phyloP scores from a whole-genome alignment of 371 early-diverging fungal genomes.

The Dichotomocladium elegans region DNA sequence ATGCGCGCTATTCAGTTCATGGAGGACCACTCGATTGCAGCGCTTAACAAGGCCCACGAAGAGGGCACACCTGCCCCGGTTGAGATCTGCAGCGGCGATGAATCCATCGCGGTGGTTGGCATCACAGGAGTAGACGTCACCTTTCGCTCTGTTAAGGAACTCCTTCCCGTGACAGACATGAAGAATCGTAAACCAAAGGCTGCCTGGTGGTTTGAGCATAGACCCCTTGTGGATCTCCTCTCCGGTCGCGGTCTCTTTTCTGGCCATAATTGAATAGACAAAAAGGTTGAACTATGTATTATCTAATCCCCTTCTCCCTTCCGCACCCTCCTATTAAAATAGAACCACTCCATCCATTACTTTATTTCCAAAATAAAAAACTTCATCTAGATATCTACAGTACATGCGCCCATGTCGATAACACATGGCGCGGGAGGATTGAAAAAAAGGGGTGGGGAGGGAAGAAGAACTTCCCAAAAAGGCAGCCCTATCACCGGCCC shows the following conservation, averaged over 20 bases:
- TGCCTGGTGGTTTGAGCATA: slow-evolving; percentile 80
- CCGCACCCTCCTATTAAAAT: background rate
- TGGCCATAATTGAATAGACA: background rate
- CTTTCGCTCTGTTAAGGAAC: slow-evolving; percentile 67
- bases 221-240: slow-evolving; percentile 40
- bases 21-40: slow-evolving; percentile 36
- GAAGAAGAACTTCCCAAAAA: no score
- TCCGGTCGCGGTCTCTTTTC: slow-evolving; percentile 33
- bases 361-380: background rate
- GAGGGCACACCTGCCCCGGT: slow-evolving; percentile 34
- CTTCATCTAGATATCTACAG: background rate
- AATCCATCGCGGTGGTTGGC: slow-evolving; percentile 81
- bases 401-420: no score
- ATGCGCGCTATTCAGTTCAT: slow-evolving; percentile 63
- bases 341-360: background rate
- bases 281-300: no score
- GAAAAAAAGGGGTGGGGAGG: background rate
- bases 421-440: no score
- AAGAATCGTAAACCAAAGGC: slow-evolving; percentile 69
- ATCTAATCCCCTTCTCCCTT: background rate
- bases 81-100: slow-evolving; percentile 58
- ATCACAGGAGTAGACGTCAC: slow-evolving; percentile 73
- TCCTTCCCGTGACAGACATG: slow-evolving; percentile 72
- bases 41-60: slow-evolving; percentile 29
- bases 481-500: no score